Percentiles rank a stretch among this genome's conserved stretches.
Conservation (phyloP, 257 asterid genomes). For the Lycium barbarum region DNA sequence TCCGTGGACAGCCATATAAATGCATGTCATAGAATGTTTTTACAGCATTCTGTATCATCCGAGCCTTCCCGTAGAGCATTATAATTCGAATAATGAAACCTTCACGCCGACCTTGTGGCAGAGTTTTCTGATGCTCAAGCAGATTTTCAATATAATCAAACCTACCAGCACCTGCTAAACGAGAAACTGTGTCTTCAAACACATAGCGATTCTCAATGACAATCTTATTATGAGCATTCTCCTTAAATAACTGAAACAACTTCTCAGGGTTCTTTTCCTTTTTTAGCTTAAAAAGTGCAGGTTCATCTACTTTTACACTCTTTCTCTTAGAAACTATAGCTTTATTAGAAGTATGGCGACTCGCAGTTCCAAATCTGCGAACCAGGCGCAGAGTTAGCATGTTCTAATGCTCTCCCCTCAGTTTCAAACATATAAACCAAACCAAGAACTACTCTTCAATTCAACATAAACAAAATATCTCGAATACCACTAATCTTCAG, state of each 20-base stretch:
- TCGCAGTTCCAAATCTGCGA: conserved; percentile 72
- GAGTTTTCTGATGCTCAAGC: conserved; percentile 83
- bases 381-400: conserved; percentile 77
- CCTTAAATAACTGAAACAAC: conserved; percentile 70
- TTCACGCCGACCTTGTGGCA: conserved; percentile 90
- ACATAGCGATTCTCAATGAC: conserved; percentile 77
- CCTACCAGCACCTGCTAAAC: conserved; percentile 78
- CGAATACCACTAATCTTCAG: background rate
- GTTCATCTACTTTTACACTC: conserved; percentile 52
- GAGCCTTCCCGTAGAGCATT: conserved; percentile 77
- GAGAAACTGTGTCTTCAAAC: conserved; percentile 73
- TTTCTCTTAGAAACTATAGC: conserved; percentile 32
- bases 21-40: conserved; percentile 76
- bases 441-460: background rate
- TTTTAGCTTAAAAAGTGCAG: conserved; percentile 73
- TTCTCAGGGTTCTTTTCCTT: conserved; percentile 75
- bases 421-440: conserved; percentile 45
- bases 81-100: conserved; percentile 78
- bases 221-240: conserved; percentile 70
- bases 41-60: conserved; percentile 70
- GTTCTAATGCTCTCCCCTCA: conserved; percentile 48
- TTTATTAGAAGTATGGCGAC: conserved; percentile 37
- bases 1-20: conserved; percentile 69
- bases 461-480: background rate
- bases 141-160: conserved; percentile 74